Evolutionary conservation across 495 filamentous ascomycete genomes (phyloP).

Genomic region (Bacidia rubella): DNA sequence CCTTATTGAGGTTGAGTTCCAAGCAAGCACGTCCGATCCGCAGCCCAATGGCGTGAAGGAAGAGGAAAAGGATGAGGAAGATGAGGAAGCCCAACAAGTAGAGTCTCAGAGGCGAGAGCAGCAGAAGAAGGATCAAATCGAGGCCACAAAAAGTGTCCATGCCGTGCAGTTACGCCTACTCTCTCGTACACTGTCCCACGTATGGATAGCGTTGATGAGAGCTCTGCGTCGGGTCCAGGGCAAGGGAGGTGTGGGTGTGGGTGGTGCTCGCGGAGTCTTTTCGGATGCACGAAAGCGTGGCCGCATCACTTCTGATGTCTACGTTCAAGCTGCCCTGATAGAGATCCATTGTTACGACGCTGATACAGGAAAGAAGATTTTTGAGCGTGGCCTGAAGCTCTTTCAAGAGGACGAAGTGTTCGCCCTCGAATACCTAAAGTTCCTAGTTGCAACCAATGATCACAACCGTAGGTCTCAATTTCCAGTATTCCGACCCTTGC

Average conservation of each 20-base stretch:
- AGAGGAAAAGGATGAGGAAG: slow-evolving; percentile 43
- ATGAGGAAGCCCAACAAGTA: slow-evolving; percentile 43
- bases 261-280: slow-evolving; percentile 75
- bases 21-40: slow-evolving; percentile 24
- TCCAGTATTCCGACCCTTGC: slow-evolving; percentile 1
- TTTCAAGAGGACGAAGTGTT: slow-evolving; percentile 89
- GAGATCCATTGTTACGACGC: slow-evolving; percentile 96
- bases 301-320: slow-evolving; percentile 82
- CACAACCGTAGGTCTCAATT: slow-evolving; percentile 61
- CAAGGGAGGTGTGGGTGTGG: slow-evolving; percentile 59
- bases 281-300: slow-evolving; percentile 73
- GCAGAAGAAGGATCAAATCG: slow-evolving; percentile 49
- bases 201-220: slow-evolving; percentile 89
- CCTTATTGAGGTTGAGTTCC: slow-evolving; percentile 49
- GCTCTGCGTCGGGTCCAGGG: slow-evolving; percentile 89
- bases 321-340: slow-evolving; percentile 79
- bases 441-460: slow-evolving; percentile 80
- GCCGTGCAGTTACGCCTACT: slow-evolving; percentile 57
- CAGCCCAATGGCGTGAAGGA: slow-evolving; percentile 32
- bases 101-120: slow-evolving; percentile 41
- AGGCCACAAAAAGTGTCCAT: slow-evolving; percentile 55
- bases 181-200: slow-evolving; percentile 68
- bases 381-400: slow-evolving; percentile 80
- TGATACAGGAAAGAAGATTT: slow-evolving; percentile 78
- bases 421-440: slow-evolving; percentile 86